Evolutionary conservation across 495 filamentous ascomycete species (phyloP).

Genomic region (Cairneyella variabilis): DNA sequence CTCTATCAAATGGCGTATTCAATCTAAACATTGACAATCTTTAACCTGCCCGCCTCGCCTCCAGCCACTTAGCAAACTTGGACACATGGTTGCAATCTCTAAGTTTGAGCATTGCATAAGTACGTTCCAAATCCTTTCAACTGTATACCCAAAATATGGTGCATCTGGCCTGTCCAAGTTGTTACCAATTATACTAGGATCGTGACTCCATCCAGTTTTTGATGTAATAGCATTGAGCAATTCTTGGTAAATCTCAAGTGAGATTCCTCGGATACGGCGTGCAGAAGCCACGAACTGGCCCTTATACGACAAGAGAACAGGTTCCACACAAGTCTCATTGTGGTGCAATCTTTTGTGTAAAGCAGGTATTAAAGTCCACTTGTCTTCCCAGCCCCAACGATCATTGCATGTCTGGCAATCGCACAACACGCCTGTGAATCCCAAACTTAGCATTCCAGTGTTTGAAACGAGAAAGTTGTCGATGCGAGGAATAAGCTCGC

Average conservation of each 20-base stretch:
- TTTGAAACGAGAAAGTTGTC: slow-evolving; percentile 33
- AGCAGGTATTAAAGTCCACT: slow-evolving; percentile 26
- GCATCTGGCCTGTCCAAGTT: slow-evolving; percentile 29
- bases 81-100: slow-evolving; percentile 32
- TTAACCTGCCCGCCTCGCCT: slow-evolving; percentile 24
- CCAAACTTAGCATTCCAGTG: slow-evolving; percentile 40
- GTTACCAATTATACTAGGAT: background rate
- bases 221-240: slow-evolving; percentile 19
- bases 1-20: background rate
- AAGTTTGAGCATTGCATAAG: slow-evolving; percentile 35
- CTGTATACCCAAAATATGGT: slow-evolving; percentile 40
- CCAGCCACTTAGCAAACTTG: slow-evolving; percentile 32
- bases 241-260: slow-evolving; percentile 29
- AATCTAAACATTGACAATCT: slow-evolving; percentile 41
- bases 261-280: slow-evolving; percentile 32
- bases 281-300: slow-evolving; percentile 42
- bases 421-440: slow-evolving; percentile 30
- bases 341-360: slow-evolving; percentile 27
- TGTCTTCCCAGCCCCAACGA: slow-evolving; percentile 31
- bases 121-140: slow-evolving; percentile 41
- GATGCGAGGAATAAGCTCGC: slow-evolving; percentile 33
- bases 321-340: slow-evolving; percentile 11
- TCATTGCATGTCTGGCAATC: slow-evolving; percentile 33
- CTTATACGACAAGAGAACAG: slow-evolving; percentile 35
- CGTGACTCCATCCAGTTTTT: slow-evolving; percentile 1